Base-by-base conservation (phyloP, 225 moss, liverwort and hornwort species). In the Climacium dendroides region DNA sequence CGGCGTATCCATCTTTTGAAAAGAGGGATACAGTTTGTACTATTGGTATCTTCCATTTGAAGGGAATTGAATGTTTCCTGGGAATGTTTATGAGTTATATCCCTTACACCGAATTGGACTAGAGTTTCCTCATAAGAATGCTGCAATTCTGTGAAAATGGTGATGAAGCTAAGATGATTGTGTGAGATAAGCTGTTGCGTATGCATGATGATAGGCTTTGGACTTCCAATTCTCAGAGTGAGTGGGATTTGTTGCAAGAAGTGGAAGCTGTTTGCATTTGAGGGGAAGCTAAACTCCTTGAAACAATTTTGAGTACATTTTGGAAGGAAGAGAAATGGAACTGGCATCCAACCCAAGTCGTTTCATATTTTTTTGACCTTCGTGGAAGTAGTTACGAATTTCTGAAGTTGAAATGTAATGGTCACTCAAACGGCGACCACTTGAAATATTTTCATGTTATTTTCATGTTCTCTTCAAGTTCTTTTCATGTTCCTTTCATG, bases 321-420 rank as follows among this genome's bases (percentile, higher is more conserved):
- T 60, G 13, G 30, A 8, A 8, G 15, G 62, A 62, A 30, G 61
- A 61, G 2, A 61, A 61, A 29, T 5, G 16, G 2, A 62, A 16
- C 16, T 8, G 16, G 30, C 8, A 62, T 62, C 1, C 0, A 32
- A 15, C 8, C 15, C 7, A 30, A 30, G 2, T 16, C 1, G 16
- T 62, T 15, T 15, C 15, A 62, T 32, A 16, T 62, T 8, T 62
- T 62, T 30, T 8, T 2, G 8, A 32, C 2, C 4, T 62, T 15
- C 4, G 13, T 62, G 7, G 13, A 4, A 30, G 6, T 30, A 2
- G 5, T n/a, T 13, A 3, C 0, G 0, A 43, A 28, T 28, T 41
- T 69, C 5, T 15, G 43, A 70, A 41, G 26, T 70, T 24, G 11
- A 66, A 20, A 24, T 7, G 8, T 4, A 41, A 3, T 26, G 5